These are phyloP conservation scores for Trichoderma afroharzianum DNA, from an alignment of 2,329 filamentous ascomycete genomes.

Conservation along the genomic window DNA sequence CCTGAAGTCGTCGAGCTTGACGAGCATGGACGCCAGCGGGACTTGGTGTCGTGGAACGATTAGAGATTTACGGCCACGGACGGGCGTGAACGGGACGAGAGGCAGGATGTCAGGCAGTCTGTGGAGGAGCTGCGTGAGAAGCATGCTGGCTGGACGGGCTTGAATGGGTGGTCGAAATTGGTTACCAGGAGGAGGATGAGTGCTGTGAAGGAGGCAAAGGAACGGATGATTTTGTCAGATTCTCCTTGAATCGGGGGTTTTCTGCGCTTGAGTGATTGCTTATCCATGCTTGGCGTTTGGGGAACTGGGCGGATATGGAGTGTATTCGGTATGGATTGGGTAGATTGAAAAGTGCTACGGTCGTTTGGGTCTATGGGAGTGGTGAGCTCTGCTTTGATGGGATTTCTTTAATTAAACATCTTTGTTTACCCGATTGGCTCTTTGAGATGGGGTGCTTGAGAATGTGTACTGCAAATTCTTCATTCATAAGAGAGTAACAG, in stretches of 20 bases:
- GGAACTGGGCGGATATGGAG: neutral
- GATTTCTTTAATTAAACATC: neutral
- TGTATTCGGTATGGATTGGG: neutral
- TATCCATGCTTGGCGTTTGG: neutral
- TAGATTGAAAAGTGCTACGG: neutral
- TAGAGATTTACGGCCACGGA: slow-evolving; percentile 21
- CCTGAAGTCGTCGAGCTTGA: slow-evolving; percentile 53
- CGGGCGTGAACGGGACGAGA: neutral
- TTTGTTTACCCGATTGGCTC: neutral
- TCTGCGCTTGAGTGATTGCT: neutral
- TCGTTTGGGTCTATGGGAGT: neutral
- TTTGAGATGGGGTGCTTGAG: neutral
- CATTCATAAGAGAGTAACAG: neutral
- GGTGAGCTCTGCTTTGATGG: neutral
- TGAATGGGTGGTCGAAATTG: neutral
- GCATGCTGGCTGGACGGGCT: neutral
- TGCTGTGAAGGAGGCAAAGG: neutral
- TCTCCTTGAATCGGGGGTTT: neutral
- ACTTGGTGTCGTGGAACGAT: slow-evolving; percentile 47
- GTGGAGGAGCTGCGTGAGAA: too few species aligned
- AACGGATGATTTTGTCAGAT: neutral
- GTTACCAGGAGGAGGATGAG: neutral
- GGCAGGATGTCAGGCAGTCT: neutral
- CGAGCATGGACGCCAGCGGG: slow-evolving; percentile 48
- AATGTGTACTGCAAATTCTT: neutral